Conservation (phyloP, 75 land plant species). For the Adiantum capillusveneris region DNA sequence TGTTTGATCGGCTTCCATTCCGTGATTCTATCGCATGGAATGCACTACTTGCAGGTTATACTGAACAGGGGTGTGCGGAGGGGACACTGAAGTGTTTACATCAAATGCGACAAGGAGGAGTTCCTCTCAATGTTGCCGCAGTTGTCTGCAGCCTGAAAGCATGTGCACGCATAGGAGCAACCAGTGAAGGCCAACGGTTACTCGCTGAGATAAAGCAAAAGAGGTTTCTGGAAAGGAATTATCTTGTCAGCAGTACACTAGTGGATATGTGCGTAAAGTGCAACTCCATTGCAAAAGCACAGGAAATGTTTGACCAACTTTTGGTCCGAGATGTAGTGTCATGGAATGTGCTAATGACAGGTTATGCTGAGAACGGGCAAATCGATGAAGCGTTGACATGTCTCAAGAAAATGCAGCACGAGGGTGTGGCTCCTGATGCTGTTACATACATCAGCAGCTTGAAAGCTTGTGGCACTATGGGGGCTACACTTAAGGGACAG, state of each 20-base stretch:
- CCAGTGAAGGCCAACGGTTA: neutral
- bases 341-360: conserved; percentile 2
- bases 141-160: conserved; percentile 9
- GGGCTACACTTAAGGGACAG: conserved; percentile 16
- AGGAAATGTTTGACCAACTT: neutral
- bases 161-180: neutral
- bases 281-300: conserved; percentile 5
- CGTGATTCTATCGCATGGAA: conserved; percentile 1
- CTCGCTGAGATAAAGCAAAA: conserved; percentile 1
- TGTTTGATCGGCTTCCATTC: no score
- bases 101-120: neutral
- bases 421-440: conserved; percentile 19
- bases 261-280: conserved; percentile 4
- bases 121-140: conserved; percentile 1
- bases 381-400: neutral
- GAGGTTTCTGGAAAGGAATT: conserved; percentile 1
- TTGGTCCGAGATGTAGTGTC: conserved; percentile 3
- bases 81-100: neutral
- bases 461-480: conserved; percentile 38
- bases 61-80: neutral
- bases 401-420: conserved; percentile 3
- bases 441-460: conserved; percentile 20
- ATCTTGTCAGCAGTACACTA: neutral
- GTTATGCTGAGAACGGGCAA: neutral
- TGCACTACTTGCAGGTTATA: conserved; percentile 5